These are phyloP conservation scores for Phytophthora cryptogea DNA, from an alignment of 352 stramenopile genomes.

Conservation along the genomic window DNA sequence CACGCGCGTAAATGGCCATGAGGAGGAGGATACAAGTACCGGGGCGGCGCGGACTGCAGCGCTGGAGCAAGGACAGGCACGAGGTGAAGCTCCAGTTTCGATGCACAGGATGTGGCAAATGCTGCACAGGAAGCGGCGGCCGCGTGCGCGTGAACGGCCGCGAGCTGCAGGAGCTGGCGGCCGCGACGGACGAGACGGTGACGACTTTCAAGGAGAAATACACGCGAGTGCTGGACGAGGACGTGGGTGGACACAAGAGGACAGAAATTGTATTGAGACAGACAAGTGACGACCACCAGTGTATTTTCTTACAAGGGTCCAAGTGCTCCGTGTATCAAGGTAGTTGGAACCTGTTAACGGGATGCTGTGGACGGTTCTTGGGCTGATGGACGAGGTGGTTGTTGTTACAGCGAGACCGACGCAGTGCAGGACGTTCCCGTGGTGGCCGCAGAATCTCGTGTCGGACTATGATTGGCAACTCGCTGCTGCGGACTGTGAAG, in stretches of 20 bases:
- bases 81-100: slow-evolving; percentile 62
- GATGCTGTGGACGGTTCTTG: background rate
- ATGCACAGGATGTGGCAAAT: slow-evolving; percentile 80
- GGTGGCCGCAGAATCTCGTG: slow-evolving; percentile 80
- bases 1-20: no score
- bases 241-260: slow-evolving; percentile 23
- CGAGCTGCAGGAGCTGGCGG: slow-evolving; percentile 55
- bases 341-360: slow-evolving; percentile 11
- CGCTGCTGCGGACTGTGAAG: slow-evolving; percentile 65
- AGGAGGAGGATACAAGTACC: background rate
- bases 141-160: slow-evolving; percentile 68
- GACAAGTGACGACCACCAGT: slow-evolving; percentile 60
- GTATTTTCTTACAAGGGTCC: slow-evolving; percentile 65
- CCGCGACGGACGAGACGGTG: slow-evolving; percentile 34
- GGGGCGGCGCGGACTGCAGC: slow-evolving; percentile 30
- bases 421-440: slow-evolving; percentile 83
- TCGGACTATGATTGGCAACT: slow-evolving; percentile 83
- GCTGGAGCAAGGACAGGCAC: slow-evolving; percentile 34
- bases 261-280: slow-evolving; percentile 49
- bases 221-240: slow-evolving; percentile 28
- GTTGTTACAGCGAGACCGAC: slow-evolving; percentile 57
- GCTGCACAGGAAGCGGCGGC: slow-evolving; percentile 71
- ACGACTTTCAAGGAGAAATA: slow-evolving; percentile 43
- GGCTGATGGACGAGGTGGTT: background rate
- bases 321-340: slow-evolving; percentile 75